These are phyloP conservation scores for Castanea sativa DNA, from an alignment of 306 rosid genomes.

Conservation along the genomic window DNA sequence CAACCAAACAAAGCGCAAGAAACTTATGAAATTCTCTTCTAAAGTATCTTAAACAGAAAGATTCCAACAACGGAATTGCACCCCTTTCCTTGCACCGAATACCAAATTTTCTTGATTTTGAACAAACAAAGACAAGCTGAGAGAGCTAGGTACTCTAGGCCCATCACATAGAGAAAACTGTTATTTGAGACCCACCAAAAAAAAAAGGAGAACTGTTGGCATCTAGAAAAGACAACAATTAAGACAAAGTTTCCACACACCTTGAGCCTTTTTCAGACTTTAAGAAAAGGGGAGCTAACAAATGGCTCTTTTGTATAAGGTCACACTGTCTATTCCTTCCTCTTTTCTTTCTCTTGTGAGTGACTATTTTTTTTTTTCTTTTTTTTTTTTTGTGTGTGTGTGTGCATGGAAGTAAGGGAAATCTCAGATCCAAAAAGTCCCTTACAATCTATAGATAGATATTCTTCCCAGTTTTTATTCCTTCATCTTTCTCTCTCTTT, in stretches of 20 bases:
- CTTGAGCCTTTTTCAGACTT: conserved; percentile 75
- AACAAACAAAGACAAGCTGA: conserved; percentile 8
- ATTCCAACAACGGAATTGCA: not conserved
- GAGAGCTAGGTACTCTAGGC: not conserved
- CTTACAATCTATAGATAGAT: conserved; percentile 12
- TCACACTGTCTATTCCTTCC: conserved; percentile 44
- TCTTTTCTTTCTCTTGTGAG: conserved; percentile 12
- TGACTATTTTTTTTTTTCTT: conserved; percentile 14
- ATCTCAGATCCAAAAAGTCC: conserved; percentile 49
- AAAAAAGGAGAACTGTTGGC: conserved; percentile 42
- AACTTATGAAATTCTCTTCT: not conserved
- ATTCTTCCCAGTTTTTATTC: conserved; percentile 8
- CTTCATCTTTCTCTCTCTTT: conserved; percentile 1
- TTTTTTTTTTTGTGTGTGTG: conserved; percentile 11
- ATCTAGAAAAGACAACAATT: conserved; percentile 74
- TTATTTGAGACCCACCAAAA: conserved; percentile 41
- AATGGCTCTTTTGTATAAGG: conserved; percentile 45
- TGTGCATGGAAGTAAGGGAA: conserved; percentile 82
- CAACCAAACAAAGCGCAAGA: not conserved
- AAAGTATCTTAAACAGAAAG: not conserved
- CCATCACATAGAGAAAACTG: conserved; percentile 29
- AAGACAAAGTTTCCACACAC: conserved; percentile 87
- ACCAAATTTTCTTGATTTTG: conserved; percentile 7
- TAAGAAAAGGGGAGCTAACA: conserved; percentile 48
- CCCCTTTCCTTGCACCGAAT: conserved; percentile 21